Conservation (phyloP, 495 filamentous ascomycete species). For the Tuber aestivum region DNA sequence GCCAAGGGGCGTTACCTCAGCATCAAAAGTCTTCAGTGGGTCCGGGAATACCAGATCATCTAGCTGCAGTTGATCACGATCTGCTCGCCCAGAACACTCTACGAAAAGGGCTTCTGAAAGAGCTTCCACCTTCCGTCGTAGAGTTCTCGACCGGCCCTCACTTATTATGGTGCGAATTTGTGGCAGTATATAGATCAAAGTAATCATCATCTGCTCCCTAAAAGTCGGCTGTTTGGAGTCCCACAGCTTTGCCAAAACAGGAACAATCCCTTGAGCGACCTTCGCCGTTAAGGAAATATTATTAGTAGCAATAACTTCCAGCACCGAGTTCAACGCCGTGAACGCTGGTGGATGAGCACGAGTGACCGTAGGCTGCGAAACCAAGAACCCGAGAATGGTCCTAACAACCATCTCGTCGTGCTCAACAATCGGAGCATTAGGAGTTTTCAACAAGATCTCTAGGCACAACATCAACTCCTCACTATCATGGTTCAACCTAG, state of each 20-base stretch:
- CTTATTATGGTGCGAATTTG: slow-evolving; percentile 51
- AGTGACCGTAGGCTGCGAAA: slow-evolving; percentile 54
- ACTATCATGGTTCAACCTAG: slow-evolving; percentile 42
- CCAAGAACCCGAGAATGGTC: slow-evolving; percentile 58
- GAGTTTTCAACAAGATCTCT: slow-evolving; percentile 56
- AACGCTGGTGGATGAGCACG: slow-evolving; percentile 66
- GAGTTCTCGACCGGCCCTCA: slow-evolving; percentile 18
- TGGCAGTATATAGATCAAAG: slow-evolving; percentile 60
- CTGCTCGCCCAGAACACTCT: slow-evolving; percentile 66
- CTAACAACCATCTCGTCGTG: slow-evolving; percentile 55
- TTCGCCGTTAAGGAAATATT: slow-evolving; percentile 56
- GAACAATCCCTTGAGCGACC: slow-evolving; percentile 57
- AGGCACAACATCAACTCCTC: slow-evolving; percentile 63
- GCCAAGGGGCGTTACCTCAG: slow-evolving; percentile 47
- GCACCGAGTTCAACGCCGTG: slow-evolving; percentile 64
- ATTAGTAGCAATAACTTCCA: slow-evolving; percentile 61
- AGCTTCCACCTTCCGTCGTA: slow-evolving; percentile 47
- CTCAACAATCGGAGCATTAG: slow-evolving; percentile 65
- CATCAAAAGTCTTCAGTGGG: slow-evolving; percentile 43
- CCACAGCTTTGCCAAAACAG: slow-evolving; percentile 70
- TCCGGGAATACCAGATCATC: slow-evolving; percentile 62
- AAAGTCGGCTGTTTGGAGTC: slow-evolving; percentile 56
- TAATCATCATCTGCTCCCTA: slow-evolving; percentile 58
- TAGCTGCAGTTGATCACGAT: slow-evolving; percentile 66
- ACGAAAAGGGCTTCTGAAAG: slow-evolving; percentile 58